A percentile compares a stretch with the other conserved stretches of the same genome.
These are phyloP conservation scores for Triticum aestivum DNA, from an alignment of 176 grass and related monocot genomes.

Conservation along the genomic window IWGSC_CS_RefSeq_v2.1 NC_057797.1:348501802-348502301, in stretches of 20 bases:
- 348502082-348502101: conserved; percentile 78
- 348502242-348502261: not conserved
- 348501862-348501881: conserved; percentile 96
- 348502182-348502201: not conserved
- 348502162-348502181: not conserved
- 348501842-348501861: conserved; percentile 93
- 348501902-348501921: not conserved
- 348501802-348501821: not conserved
- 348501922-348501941: not conserved
- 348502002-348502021: conserved; percentile 96
- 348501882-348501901: conserved; percentile 55
- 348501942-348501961: not conserved
- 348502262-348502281: not conserved
- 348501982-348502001: conserved; percentile 78
- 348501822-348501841: conserved; percentile 80
- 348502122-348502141: conserved; percentile 55
- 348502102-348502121: conserved; percentile 64
- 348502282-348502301: not conserved
- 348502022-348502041: conserved; percentile 92
- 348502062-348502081: conserved; percentile 97
- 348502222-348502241: not conserved
- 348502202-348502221: conserved; percentile 6
- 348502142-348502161: not conserved
- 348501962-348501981: conserved; percentile 44
- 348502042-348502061: conserved; percentile 90